Evolutionary conservation across 768 basidiomycete genomes (phyloP), one percentile per base, ranked within the genome.

Genomic region (Termitomyces eurrhizus): DNA sequence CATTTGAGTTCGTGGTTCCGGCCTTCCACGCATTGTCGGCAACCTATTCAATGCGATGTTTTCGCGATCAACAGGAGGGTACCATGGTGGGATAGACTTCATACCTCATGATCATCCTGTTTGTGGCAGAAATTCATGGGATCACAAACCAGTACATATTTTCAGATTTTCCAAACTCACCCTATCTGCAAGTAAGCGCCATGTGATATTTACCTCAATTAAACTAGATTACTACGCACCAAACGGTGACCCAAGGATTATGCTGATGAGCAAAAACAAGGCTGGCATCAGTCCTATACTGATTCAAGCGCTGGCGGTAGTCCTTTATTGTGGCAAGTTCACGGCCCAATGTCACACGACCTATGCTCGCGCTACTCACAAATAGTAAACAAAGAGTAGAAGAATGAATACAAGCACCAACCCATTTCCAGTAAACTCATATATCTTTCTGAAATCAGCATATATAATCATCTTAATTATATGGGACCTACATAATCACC

Each of bases 241-340:
- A 54, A n/a, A 83, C 80, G 5, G 78, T 80, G 62, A 83, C 81
- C 83, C 83, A 86, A 9, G 83, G 83, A 26, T 72, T 75, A 49
- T 70, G 73, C 62, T 77, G 76, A 69, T 85, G 84, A 8, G 81
- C 80, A 56, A 69, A 68, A n/a, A 74, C 67, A 37, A 84, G 73
- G 62, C 79, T 77, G 9, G 68, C 65, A 61, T 86, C 85, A 11
- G 80, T 83, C 44, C 84, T 72, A 68, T 85, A 85, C 63, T 82
- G 81, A 26, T 71, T 74, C 18, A 81, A 68, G 37, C 81, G 80
- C 60, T 78, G 79, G 18, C 83, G 78, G 63, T 84, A 84, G 64
- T 85, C 85, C 52, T 29, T 29, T 29, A 29, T 29, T 29, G 29
- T 29, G 29, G 29, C 29, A 29, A 29, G 29, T 29, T 29, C 29